Evolutionary conservation across 2,329 filamentous ascomycete species (phyloP), one percentile per base, ranked within the genome.

Genomic region (Penicillium freii): DNA sequence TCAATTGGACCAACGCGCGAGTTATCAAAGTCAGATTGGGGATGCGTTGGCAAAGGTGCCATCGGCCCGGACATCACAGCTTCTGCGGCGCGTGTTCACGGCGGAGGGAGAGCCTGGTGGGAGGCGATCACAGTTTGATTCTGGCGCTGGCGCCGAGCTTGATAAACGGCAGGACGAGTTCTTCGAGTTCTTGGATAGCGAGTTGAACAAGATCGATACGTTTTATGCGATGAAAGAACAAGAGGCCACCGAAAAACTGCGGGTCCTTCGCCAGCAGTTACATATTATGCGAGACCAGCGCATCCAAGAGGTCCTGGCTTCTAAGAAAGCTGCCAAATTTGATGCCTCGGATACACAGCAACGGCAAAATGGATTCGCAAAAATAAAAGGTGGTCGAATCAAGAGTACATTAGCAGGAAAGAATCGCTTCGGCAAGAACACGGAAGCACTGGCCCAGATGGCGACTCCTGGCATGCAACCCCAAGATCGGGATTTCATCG

Each of bases 181-280:
- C 70, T 93, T 92, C 72, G 76, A 80, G 0, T 99, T 94, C 68
- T 79, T 99, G 52, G 91, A 97, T 66, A 79, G 78, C 10, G 89
- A 99, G 75, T 79, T 99, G 15, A 82, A 87, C n/a, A 99, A 97
- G 75, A 91, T 99, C 11, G 92, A 99, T 71, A 77, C 80, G 0
- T 99, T 99, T 69, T 97, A 97, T 78, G 87, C 85, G 65, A 78
- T 85, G 64, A 97, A 97, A 71, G 94, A 99, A 71, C 83, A 90
- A 29, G 91, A 97, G 70, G 91, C 93, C 0, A 88, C 86, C 0
- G 78, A 87, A 54, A 85, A 92, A 2, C 78, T 97, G 25, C 77
- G 80, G 0, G 73, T 88, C 4, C 80, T 99, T 46, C 85, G 90
- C 42, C 86, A 92, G 51, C 94, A 99, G 72, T 81, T 99, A 33